Conservation (phyloP, 1,284 basidiomycete genomes). For the Baeospora myosura region DNA sequence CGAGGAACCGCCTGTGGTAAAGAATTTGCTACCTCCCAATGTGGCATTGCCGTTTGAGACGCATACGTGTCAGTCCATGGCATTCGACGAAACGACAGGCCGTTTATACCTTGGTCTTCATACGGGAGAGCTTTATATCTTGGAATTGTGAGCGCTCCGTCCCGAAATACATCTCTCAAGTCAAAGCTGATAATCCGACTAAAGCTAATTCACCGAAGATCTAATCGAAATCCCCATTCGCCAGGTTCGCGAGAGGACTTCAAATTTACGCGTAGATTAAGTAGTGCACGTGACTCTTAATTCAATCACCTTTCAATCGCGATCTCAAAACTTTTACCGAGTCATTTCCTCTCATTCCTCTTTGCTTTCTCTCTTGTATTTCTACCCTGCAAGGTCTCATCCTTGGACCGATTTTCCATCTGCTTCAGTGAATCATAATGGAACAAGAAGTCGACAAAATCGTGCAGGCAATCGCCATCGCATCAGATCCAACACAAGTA, state of each 20-base stretch:
- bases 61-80: constrained; percentile 34
- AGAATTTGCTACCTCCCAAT: constrained; percentile 31
- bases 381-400: background rate
- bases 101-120: constrained; percentile 40
- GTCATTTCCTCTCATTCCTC: background rate
- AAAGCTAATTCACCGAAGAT: background rate
- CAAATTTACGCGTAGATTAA: too few species aligned
- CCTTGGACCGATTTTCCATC: background rate
- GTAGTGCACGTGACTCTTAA: too few species aligned
- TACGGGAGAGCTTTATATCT: constrained; percentile 43
- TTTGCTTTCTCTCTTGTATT: background rate
- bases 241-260: background rate
- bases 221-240: background rate
- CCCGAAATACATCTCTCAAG: background rate
- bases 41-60: constrained; percentile 41
- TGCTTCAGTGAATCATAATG: too few species aligned
- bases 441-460: constrained; percentile 70
- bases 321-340: background rate
- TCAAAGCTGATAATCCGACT: too few species aligned
- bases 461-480: constrained; percentile 78
- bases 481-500: constrained; percentile 69
- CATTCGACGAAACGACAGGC: constrained; percentile 45
- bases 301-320: background rate
- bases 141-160: constrained; percentile 33
- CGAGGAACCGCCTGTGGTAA: constrained; percentile 19